These are phyloP conservation scores for Xylaria sp. DNA, from an alignment of 2,329 filamentous ascomycete genomes.

Conservation along the genomic window DNA sequence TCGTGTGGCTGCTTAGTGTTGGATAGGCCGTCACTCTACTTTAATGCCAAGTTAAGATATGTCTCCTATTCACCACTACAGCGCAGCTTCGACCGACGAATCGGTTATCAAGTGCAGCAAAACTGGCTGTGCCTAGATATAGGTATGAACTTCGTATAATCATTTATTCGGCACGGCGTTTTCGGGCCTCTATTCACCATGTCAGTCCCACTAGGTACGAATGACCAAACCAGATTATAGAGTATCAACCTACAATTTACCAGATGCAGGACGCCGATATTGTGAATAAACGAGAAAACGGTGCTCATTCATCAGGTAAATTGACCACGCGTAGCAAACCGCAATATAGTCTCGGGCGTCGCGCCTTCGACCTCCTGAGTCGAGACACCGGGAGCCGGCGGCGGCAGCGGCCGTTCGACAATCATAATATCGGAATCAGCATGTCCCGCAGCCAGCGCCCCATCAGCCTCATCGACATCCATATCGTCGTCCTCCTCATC, in stretches of 20 bases:
- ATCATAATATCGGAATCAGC: constrained; percentile 41
- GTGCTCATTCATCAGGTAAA: background rate
- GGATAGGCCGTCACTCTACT: background rate
- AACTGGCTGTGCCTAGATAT: background rate
- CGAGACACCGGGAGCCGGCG: constrained; percentile 36
- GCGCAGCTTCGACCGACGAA: background rate
- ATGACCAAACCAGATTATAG: too few species aligned
- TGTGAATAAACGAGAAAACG: too few species aligned
- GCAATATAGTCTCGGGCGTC: constrained; percentile 36
- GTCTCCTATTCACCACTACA: background rate
- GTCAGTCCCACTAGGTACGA: too few species aligned
- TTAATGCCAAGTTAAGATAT: background rate
- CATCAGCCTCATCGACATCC: constrained; percentile 44
- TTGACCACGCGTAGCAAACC: constrained; percentile 26
- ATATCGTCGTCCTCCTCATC: constrained; percentile 59
- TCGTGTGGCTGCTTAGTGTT: background rate
- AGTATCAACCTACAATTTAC: too few species aligned
- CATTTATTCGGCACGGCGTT: too few species aligned
- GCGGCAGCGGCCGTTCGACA: constrained; percentile 39
- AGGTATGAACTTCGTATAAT: too few species aligned
- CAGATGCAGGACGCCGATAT: too few species aligned
- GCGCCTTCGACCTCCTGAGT: constrained; percentile 37
- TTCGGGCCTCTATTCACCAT: background rate
- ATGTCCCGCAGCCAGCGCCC: constrained; percentile 3
- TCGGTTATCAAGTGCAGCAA: background rate